These are phyloP conservation scores for Stemphylium vesicarium DNA, from an alignment of 2,329 filamentous ascomycete genomes.

Conservation along the genomic window DNA sequence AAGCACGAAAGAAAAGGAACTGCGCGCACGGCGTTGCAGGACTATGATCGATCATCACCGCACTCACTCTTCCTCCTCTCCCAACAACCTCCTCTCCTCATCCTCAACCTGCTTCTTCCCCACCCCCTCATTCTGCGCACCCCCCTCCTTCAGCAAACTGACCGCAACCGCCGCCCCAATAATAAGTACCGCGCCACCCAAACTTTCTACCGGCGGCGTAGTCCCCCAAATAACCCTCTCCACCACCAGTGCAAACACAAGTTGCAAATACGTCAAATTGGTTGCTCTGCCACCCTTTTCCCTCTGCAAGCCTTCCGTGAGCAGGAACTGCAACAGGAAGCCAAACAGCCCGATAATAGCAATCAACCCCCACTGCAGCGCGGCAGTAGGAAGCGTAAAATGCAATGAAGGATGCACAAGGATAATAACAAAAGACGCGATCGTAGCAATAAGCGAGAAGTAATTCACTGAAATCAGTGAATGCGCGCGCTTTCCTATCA, in stretches of 20 bases:
- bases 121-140: conserved; percentile 11
- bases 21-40: too few species aligned
- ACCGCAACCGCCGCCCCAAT: conserved; percentile 37
- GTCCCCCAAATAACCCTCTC: conserved; percentile 63
- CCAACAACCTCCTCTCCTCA: conserved; percentile 33
- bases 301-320: conserved; percentile 75
- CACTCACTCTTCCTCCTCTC: conserved; percentile 6
- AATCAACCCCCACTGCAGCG: conserved; percentile 70
- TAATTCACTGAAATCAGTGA: conserved; percentile 70
- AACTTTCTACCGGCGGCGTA: conserved; percentile 34
- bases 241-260: conserved; percentile 68
- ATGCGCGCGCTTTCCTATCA: conserved; percentile 79
- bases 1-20: too few species aligned
- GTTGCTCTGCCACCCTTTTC: conserved; percentile 68
- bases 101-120: conserved; percentile 14
- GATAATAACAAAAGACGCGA: conserved; percentile 68
- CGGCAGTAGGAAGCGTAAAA: conserved; percentile 60
- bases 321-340: conserved; percentile 79
- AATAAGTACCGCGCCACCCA: conserved; percentile 32
- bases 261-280: conserved; percentile 70
- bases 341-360: conserved; percentile 72
- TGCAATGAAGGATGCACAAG: conserved; percentile 59
- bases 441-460: conserved; percentile 71
- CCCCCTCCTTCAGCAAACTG: conserved; percentile 28
- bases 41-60: too few species aligned